Evolutionary conservation across 176 grass and related monocot genomes (phyloP).

Genomic region (Carex pumila): DNA sequence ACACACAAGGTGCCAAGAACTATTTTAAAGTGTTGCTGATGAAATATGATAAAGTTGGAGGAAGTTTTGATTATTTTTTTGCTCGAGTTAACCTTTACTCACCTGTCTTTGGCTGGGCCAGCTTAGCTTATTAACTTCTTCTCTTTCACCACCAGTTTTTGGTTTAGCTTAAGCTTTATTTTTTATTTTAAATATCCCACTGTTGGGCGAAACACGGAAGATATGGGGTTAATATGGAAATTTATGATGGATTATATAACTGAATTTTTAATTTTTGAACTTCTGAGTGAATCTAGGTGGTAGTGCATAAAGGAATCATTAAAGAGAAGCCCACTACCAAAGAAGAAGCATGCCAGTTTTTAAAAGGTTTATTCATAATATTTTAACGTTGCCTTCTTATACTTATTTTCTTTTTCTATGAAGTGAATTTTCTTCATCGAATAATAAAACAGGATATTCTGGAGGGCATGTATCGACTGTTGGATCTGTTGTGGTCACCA

Average conservation of each 20-base stretch:
- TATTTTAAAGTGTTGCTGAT: background rate
- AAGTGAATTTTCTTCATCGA: background rate
- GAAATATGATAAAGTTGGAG: background rate
- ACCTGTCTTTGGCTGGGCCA: background rate
- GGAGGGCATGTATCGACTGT: constrained; percentile 88
- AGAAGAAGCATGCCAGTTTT: constrained; percentile 89
- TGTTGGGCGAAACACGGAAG: background rate
- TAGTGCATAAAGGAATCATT: constrained; percentile 92
- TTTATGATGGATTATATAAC: background rate
- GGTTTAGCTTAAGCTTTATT: background rate
- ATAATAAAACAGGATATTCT: constrained; percentile 58
- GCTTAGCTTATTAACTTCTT: too few relatives aligned
- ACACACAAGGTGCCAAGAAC: background rate
- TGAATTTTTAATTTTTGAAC: background rate
- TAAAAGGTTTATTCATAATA: constrained; percentile 55
- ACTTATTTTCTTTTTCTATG: background rate
- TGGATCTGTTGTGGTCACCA: constrained; percentile 73
- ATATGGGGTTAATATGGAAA: background rate
- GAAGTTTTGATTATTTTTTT: background rate
- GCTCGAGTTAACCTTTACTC: background rate
- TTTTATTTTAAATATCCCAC: background rate
- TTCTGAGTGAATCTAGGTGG: constrained; percentile 57
- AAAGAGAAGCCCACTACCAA: constrained; percentile 88
- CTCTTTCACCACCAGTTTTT: too few relatives aligned
- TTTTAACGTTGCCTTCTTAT: background rate